Evolutionary conservation across 1,284 basidiomycete species (phyloP), one percentile per base, ranked within the genome.

Genomic region (Butyriboletus appendiculatus): DNA sequence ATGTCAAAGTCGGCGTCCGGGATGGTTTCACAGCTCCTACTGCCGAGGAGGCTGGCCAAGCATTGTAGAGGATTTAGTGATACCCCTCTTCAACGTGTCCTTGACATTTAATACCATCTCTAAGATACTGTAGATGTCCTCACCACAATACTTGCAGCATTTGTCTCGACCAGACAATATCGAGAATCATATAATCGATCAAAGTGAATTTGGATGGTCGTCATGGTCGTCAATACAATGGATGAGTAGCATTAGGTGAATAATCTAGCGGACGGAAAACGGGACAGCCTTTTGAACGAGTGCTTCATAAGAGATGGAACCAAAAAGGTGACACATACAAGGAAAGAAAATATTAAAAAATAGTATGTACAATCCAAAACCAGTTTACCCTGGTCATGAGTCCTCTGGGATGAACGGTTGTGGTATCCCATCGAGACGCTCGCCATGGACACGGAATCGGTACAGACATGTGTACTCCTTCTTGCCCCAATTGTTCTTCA

Each of bases 391-490:
- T 45, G 10, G 43, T 65, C 47, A 69, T 7, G 63, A 58, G 18
- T 67, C 60, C 9, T 64, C 56, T 14, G 4, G 5, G 38, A 55
- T n/a, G 33, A 35, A 49, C 18, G 57, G 58, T 34, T 50, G 49
- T 16, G 71, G 67, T 34, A 60, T 59, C 50, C 72, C 73, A 16
- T 62, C 75, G 51, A 78, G 56, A 33, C 64, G 72, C 56, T 75
- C 72, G 20, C 84, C 94, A 66, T 86, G 89, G 33, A 90, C 87
- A 32, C 90, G 80, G 72, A 98, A 80, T 48, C 96, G 84, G 72
- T 98, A 98, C 34, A 98, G 68, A 72, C 96, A 98, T 0, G 96
- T 98, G 66, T 83, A 91, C 58, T 88, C 85, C 14, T 80, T 74
- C 65, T 81, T 81, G 28, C 96, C 96, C 86, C 94, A 96, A 68